phyloP scores from a whole-genome alignment of 768 basidiomycete genomes.

The Lyophyllum semitale region DNA sequence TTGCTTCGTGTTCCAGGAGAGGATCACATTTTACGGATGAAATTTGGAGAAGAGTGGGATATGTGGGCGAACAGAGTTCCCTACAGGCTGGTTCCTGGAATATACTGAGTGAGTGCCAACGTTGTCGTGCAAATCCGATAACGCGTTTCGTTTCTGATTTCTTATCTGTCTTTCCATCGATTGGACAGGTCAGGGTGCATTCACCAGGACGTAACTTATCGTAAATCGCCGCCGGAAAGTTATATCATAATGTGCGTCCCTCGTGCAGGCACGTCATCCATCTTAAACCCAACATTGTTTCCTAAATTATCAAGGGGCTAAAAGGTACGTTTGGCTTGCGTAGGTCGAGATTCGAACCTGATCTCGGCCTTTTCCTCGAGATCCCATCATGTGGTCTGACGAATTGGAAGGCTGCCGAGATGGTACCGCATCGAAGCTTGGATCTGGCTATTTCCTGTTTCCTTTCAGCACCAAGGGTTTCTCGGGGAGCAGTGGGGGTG shows the following conservation, averaged over 20 bases:
- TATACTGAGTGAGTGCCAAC: constrained; percentile 24
- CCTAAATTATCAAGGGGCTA: neutral
- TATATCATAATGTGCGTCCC: too few relatives aligned
- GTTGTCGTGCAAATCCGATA: neutral
- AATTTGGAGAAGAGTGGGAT: constrained; percentile 29
- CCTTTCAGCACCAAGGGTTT: neutral
- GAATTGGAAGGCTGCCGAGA: neutral
- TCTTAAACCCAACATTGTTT: neutral
- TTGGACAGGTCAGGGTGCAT: neutral
- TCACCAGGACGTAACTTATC: too few relatives aligned
- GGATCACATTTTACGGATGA: constrained; percentile 31
- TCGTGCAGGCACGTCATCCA: too few relatives aligned
- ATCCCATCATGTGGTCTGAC: neutral
- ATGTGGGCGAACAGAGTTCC: constrained; percentile 30
- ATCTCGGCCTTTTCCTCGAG: neutral
- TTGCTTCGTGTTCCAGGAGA: constrained; percentile 32
- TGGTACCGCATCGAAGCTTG: neutral
- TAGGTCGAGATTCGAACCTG: neutral
- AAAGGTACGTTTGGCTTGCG: neutral
- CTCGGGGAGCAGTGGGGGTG: neutral
- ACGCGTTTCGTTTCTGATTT: too few relatives aligned
- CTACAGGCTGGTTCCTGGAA: constrained; percentile 32
- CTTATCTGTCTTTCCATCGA: neutral
- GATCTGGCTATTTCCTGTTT: neutral
- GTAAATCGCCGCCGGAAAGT: too few relatives aligned